These are phyloP conservation scores for Tephrocybe rancida DNA, from an alignment of 768 basidiomycete species.

Conservation along the genomic window DNA sequence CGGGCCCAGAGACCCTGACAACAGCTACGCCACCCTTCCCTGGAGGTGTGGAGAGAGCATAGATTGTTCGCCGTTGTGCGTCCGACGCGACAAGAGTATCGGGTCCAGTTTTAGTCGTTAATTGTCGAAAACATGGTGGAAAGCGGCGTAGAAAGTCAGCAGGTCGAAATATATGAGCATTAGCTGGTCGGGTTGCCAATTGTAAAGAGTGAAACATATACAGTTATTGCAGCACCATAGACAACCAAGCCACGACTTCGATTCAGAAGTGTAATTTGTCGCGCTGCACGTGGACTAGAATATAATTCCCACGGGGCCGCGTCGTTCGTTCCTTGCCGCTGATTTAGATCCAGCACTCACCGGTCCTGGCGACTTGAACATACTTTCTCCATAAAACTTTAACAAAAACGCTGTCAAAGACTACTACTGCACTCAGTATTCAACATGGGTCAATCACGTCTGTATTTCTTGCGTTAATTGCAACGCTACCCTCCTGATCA, in stretches of 20 bases:
- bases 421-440: constrained; percentile 2
- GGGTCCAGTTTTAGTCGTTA: constrained; percentile 1
- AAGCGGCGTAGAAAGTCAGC: background rate
- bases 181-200: background rate
- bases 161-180: background rate
- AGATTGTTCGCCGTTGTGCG: constrained; percentile 76
- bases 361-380: constrained; percentile 2
- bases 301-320: constrained; percentile 9
- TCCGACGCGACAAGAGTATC: constrained; percentile 33
- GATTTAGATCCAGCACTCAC: background rate
- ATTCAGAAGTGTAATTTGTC: background rate
- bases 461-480: constrained; percentile 27
- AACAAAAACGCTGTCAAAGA: too few species aligned
- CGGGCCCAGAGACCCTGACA: constrained; percentile 81
- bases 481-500: constrained; percentile 4
- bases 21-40: constrained; percentile 87
- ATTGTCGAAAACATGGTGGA: background rate
- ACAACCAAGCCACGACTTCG: background rate
- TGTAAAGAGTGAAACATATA: constrained; percentile 9
- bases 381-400: too few species aligned
- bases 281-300: constrained; percentile 7
- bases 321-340: background rate
- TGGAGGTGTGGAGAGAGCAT: constrained; percentile 84
- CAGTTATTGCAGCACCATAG: background rate
- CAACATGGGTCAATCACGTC: constrained; percentile 81